Evolutionary conservation across 179 eudicot genomes (phyloP), one percentile per base, ranked within the genome.

Genomic region (Vitellaria paradoxa): DNA sequence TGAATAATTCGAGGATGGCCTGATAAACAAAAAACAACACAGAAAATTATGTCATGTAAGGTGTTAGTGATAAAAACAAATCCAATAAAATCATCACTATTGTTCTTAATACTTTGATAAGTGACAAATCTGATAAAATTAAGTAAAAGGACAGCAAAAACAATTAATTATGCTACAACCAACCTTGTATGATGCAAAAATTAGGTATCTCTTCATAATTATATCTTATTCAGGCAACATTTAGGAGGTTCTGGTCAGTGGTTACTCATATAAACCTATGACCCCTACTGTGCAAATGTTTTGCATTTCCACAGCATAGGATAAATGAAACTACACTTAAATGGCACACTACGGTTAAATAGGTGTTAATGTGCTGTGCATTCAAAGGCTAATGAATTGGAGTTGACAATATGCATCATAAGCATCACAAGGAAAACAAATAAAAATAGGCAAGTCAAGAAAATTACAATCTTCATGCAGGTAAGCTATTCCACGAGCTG

Each of bases 1-100:
- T 95, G 97, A 83, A 95, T 93, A 78, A 95, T 95, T 56, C 97
- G 85, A 50, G 99, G 99, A 76, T 90, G 90, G 60, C 97, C 98
- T 94, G 90, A 83, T 81, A 66, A 72, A 56, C 64, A 70, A 68
- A 70, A 68, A 17, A 20, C 61, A 64, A 63, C 76, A 52, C 49
- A 50, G 53, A 66, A 65, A 40, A 21, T 59, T 40, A 77, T 18
- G 26, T 65, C 65, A 49, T 8, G 17, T 59, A 17, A 67, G 46
- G 59, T 42, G 26, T 78, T 3, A 60, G 69, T 52, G 65, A 24
- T 23, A 45, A 9, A 65, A 52, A 21, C 45, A 75, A 50, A 50
- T 12, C 12, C 7, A n/a, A 73, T 11, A 68, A 30, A 63, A n/a
- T 30, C 2, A 30, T 30, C 2, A 30, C 1, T 30, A 30, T 30